Evolutionary conservation across 371 early-diverging fungal genomes (phyloP), one percentile per base, ranked within the genome.

Genomic region (Saksenaea vasiformis): DNA sequence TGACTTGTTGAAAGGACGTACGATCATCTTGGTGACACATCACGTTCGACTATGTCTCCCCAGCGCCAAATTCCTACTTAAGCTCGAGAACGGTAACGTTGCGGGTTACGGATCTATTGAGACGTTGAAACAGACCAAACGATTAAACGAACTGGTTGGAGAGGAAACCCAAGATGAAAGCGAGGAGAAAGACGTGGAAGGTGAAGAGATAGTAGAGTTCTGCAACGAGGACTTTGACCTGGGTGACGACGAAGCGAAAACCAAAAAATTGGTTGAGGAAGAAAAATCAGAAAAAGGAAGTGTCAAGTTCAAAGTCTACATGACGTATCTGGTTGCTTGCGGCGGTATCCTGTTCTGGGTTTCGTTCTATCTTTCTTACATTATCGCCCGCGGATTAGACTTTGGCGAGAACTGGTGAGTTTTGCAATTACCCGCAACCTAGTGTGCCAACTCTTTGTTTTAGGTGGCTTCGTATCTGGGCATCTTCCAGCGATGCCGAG

Each of bases 21-120:
- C 95, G 0, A 72, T 87, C 3, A 71, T 96, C 10, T 80, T 96
- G 13, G 94, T 93, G 8, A 94, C 95, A 1, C 95, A 96, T 69
- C 92, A 92, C 36, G 88, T 93, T 7, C 71, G 83, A 10, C 86
- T 92, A 55, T 89, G 93, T 55, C 71, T 95, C 24, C 79, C 86
- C 8, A 79, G 84, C 37, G 84, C 88, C 47, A 78, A 85, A 60
- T 82, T 81, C 53, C 66, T 93, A 5, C 87, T 91, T 0, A 74
- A 87, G 26, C 57, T 95, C 65, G 70, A 78, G 10, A 70, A 78
- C 22, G 93, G 93, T n/a, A 59, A 58, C 28, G 67, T 77, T 22
- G 31, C 66, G 1, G 72, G 67, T 22, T 70, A 69, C 36, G 82
- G 80, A 28, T 56, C 67, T 2, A 67, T 68, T 3, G 68, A 72